Evolutionary conservation across 345 rosid species (phyloP).

Genomic region (Barbarea vulgaris): DNA sequence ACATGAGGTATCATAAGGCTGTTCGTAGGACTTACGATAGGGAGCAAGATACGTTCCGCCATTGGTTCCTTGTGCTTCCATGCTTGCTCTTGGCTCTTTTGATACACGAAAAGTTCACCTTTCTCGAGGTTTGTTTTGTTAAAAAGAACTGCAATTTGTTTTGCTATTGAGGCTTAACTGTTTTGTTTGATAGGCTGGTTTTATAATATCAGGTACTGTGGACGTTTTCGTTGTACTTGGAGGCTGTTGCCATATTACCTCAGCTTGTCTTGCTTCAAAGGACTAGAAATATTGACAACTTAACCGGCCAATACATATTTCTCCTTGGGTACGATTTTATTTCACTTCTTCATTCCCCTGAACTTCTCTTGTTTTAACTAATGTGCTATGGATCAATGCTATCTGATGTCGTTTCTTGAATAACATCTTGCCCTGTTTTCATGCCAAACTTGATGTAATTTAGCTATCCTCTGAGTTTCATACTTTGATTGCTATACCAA

Average conservation of each 20-base stretch:
- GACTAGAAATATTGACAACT: slow-evolving; percentile 78
- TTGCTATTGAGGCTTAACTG: background rate
- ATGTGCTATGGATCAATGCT: background rate
- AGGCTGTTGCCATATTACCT: slow-evolving; percentile 85
- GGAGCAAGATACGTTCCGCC: slow-evolving; percentile 75
- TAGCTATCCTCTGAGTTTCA: background rate
- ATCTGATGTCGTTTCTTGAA: background rate
- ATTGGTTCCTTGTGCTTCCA: slow-evolving; percentile 62
- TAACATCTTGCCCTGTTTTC: background rate
- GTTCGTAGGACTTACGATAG: slow-evolving; percentile 76
- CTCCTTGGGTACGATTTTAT: slow-evolving; percentile 63
- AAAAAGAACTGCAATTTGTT: background rate
- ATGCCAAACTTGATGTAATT: background rate
- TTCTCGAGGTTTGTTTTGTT: slow-evolving; percentile 57
- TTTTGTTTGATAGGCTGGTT: background rate
- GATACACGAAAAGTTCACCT: slow-evolving; percentile 65
- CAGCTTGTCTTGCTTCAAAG: slow-evolving; percentile 81
- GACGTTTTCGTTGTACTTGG: slow-evolving; percentile 76
- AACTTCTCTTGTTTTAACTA: background rate
- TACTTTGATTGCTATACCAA: background rate
- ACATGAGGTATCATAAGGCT: slow-evolving; percentile 69
- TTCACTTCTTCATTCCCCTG: background rate
- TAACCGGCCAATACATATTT: slow-evolving; percentile 77
- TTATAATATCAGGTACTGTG: slow-evolving; percentile 59
- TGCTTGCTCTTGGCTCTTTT: slow-evolving; percentile 71